Conservation (phyloP, 495 filamentous ascomycete genomes). For the Hypoxylon intermedium region DNA sequence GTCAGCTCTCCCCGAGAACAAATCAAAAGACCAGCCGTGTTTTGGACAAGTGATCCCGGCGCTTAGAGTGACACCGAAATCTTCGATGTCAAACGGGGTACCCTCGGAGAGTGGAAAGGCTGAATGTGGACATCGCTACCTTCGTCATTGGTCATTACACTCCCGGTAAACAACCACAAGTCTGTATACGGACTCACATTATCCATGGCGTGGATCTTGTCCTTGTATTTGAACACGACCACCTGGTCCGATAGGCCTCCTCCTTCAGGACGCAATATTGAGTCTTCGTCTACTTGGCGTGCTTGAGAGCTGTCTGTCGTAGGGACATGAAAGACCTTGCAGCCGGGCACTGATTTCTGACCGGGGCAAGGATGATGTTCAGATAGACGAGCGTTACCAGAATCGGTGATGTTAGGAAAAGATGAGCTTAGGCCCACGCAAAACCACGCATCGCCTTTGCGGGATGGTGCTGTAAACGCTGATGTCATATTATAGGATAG, state of each 20-base stretch:
- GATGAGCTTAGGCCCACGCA: constrained; percentile 56
- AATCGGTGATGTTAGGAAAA: constrained; percentile 56
- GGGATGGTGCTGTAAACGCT: constrained; percentile 40
- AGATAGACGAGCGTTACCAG: constrained; percentile 46
- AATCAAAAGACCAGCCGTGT: constrained; percentile 68
- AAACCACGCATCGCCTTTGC: constrained; percentile 51
- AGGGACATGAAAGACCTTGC: constrained; percentile 64
- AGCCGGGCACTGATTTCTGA: constrained; percentile 47
- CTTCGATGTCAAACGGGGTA: constrained; percentile 67
- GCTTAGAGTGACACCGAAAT: constrained; percentile 61
- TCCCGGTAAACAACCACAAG: constrained; percentile 5
- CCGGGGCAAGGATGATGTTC: constrained; percentile 38
- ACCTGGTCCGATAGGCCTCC: constrained; percentile 63
- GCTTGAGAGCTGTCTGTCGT: constrained; percentile 47
- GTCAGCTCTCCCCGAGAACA: constrained; percentile 62
- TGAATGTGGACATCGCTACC: constrained; percentile 67
- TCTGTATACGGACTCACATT: constrained; percentile 55
- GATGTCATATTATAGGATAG: constrained; percentile 21
- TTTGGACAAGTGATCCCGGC: constrained; percentile 66
- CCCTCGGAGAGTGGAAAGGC: constrained; percentile 63
- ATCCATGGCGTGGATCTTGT: constrained; percentile 65
- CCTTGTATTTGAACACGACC: constrained; percentile 63
- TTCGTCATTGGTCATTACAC: constrained; percentile 25
- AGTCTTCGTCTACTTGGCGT: constrained; percentile 50
- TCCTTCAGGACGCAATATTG: constrained; percentile 23